Conservation (phyloP, 1,284 basidiomycete species). For the Trametes sp. region DNA sequence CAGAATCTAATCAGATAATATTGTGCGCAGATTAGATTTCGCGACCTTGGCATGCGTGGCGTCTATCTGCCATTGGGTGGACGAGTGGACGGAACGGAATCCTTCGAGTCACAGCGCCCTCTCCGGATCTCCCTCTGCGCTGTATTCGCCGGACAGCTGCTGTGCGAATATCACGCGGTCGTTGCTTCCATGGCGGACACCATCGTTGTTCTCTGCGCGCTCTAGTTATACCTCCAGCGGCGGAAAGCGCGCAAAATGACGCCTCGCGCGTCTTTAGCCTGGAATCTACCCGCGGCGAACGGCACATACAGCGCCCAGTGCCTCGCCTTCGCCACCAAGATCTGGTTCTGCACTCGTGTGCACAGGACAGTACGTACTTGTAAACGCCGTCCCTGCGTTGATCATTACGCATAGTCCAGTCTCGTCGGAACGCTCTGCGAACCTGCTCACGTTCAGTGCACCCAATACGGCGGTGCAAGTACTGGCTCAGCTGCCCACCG, state of each 20-base stretch:
- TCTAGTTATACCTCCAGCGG: constrained; percentile 4
- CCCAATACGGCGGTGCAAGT: neutral
- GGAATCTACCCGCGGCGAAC: constrained; percentile 2
- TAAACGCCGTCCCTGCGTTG: neutral
- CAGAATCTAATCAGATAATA: constrained; percentile 31
- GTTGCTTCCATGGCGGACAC: neutral
- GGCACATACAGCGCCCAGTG: constrained; percentile 11
- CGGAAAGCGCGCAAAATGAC: constrained; percentile 15
- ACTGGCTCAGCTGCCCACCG: neutral
- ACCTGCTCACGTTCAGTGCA: too few species aligned
- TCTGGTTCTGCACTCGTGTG: neutral
- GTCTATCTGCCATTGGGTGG: constrained; percentile 26
- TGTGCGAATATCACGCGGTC: neutral
- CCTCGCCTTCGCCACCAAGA: neutral
- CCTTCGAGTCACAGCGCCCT: neutral
- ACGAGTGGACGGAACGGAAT: constrained; percentile 1
- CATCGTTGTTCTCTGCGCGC: neutral
- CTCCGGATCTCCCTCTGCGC: neutral
- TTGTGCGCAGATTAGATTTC: constrained; percentile 22
- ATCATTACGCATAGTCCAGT: constrained; percentile 10
- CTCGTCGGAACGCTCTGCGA: constrained; percentile 7
- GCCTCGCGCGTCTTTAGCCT: neutral
- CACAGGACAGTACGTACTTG: constrained; percentile 11
- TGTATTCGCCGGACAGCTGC: constrained; percentile 1
- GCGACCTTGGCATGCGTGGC: constrained; percentile 15